Percentiles rank a stretch among this genome's conserved stretches.
Conservation (phyloP, 352 stramenopile genomes). For the Phytopythium cucurbitacearum region DNA sequence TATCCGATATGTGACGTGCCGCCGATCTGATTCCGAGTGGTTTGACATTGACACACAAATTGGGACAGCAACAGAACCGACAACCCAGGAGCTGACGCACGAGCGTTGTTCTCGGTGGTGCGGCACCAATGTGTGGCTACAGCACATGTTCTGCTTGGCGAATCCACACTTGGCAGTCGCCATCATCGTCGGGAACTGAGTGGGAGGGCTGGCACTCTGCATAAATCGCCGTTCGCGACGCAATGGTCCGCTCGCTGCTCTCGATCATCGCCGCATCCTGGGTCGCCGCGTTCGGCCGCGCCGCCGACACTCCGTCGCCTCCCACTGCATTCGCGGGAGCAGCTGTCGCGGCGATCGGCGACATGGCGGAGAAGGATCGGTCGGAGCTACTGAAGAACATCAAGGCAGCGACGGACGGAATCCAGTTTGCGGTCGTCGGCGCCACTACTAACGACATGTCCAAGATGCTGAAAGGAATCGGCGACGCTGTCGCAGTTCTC, state of each 20-base stretch:
- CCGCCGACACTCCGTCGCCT: neutral
- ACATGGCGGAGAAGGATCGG: constrained; percentile 6
- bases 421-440: constrained; percentile 33
- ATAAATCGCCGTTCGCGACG: neutral
- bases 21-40: no score
- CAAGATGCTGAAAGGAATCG: constrained; percentile 33
- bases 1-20: no score
- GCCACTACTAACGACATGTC: constrained; percentile 20
- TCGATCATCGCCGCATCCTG: neutral
- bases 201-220: no score
- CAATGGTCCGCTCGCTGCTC: neutral
- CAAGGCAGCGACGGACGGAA: constrained; percentile 37
- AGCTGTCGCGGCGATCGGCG: constrained; percentile 20
- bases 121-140: no score
- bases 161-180: no score
- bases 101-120: no score
- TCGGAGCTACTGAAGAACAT: constrained; percentile 19
- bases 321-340: neutral
- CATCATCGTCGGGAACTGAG: no score
- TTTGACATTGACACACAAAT: no score
- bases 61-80: no score
- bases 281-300: no score
- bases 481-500: constrained; percentile 27
- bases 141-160: no score
- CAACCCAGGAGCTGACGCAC: no score